A percentile compares a stretch with the other conserved stretches of the same genome.
phyloP scores from a whole-genome alignment of 805 yeast genomes.

The Kluyveromyces nonfermentans region DNA sequence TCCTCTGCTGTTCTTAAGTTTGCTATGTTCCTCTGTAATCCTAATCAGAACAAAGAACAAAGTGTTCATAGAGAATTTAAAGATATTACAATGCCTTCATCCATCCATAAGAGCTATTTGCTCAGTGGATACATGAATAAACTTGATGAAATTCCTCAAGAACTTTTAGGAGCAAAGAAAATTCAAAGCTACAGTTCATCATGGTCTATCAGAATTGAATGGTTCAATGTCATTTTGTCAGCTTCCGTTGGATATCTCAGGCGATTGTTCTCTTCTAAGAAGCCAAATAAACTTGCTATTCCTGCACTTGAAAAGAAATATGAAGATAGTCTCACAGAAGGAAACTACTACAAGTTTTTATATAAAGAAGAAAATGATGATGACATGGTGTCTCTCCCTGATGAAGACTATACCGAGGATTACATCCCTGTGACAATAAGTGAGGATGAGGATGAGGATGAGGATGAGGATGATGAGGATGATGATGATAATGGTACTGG shows the following conservation, averaged over 20 bases:
- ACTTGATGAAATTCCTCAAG: slow-evolving; percentile 12
- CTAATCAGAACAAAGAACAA: slow-evolving; percentile 12
- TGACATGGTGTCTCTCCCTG: slow-evolving; percentile 29
- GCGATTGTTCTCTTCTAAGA: background rate
- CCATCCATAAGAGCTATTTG: slow-evolving; percentile 13
- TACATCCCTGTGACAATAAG: slow-evolving; percentile 12
- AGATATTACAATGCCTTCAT: slow-evolving; percentile 12
- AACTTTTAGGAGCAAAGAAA: slow-evolving; percentile 2
- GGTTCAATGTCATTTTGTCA: background rate
- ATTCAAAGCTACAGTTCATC: background rate
- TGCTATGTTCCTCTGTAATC: slow-evolving; percentile 18
- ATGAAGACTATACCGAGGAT: slow-evolving; percentile 31
- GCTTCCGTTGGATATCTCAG: background rate
- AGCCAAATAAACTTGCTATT: background rate
- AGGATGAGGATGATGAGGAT: slow-evolving; percentile 28
- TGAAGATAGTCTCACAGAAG: slow-evolving; percentile 19
- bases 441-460: slow-evolving; percentile 15
- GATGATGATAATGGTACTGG: slow-evolving; percentile 19
- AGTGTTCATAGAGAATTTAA: slow-evolving; percentile 24
- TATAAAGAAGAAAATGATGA: slow-evolving; percentile 13
- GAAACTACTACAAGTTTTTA: slow-evolving; percentile 19
- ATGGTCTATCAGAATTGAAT: background rate
- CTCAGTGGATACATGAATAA: slow-evolving; percentile 18
- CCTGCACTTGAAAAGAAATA: slow-evolving; percentile 7
- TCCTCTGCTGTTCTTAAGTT: slow-evolving; percentile 15